Evolutionary conservation across 176 grass and related monocot species (phyloP).

Genomic region (Zizania latifolia): DNA sequence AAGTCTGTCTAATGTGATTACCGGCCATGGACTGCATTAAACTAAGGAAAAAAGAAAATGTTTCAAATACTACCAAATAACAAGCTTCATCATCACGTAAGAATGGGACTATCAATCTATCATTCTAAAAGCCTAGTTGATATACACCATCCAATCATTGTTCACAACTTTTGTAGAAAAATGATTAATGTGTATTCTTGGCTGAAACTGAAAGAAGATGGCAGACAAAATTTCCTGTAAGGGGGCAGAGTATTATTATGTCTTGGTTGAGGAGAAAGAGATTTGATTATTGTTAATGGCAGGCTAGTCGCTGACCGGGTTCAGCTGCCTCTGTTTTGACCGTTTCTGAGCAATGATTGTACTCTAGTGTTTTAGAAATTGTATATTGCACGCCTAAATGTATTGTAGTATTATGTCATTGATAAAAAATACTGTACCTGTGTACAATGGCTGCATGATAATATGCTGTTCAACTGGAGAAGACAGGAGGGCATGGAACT

Average conservation of each 20-base stretch:
- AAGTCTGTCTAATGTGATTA: not conserved
- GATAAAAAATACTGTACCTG: too few relatives aligned
- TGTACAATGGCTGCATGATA: not conserved
- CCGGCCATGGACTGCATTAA: not conserved
- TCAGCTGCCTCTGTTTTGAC: not conserved
- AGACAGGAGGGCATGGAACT: not conserved
- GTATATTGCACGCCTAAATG: not conserved
- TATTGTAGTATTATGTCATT: not conserved
- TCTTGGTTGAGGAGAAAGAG: not conserved
- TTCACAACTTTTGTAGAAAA: not conserved
- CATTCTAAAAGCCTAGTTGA: not conserved
- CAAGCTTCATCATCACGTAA: not conserved
- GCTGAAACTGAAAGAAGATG: not conserved
- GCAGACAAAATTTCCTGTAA: not conserved
- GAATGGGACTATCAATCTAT: not conserved
- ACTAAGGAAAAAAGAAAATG: not conserved
- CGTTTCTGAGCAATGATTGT: not conserved
- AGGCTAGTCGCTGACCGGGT: not conserved
- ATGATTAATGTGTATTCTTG: not conserved
- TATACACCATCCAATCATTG: not conserved
- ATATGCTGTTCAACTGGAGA: not conserved
- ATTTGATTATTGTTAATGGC: slow-evolving; percentile 2
- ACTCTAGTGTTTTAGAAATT: not conserved
- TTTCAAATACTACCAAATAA: too few relatives aligned
- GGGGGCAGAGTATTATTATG: not conserved